Conservation (phyloP, 306 rosid genomes). For the Cucurbita moschata region DNA sequence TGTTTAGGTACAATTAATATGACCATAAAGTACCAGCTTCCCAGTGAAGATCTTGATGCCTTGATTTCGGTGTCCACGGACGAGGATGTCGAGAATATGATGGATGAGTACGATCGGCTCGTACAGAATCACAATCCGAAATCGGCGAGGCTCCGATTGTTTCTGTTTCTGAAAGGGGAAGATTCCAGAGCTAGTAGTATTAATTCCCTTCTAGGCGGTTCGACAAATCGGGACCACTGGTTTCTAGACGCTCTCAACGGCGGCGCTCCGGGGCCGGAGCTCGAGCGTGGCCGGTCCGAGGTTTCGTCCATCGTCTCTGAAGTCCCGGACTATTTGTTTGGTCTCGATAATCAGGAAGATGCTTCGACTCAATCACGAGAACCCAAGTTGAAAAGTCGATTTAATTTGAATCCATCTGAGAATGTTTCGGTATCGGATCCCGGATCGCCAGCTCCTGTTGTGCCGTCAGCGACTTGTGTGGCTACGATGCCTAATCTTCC, state of each 20-base stretch:
- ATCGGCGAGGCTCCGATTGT: slow-evolving; percentile 64
- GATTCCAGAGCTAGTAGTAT: slow-evolving; percentile 48
- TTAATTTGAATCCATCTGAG: slow-evolving; percentile 13
- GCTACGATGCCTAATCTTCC: slow-evolving; percentile 55
- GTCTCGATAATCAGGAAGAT: slow-evolving; percentile 65
- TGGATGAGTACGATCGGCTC: slow-evolving; percentile 81
- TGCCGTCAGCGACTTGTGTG: slow-evolving; percentile 24
- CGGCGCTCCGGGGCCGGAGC: slow-evolving; percentile 22
- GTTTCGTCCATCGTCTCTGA: slow-evolving; percentile 79
- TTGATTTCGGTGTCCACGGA: slow-evolving; percentile 77
- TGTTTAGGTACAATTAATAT: slow-evolving; percentile 39
- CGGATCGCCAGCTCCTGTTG: slow-evolving; percentile 58
- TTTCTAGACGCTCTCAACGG: slow-evolving; percentile 80
- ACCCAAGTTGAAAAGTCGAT: slow-evolving; percentile 25
- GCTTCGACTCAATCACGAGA: slow-evolving; percentile 19
- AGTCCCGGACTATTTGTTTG: slow-evolving; percentile 84
- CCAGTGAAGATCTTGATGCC: slow-evolving; percentile 90
- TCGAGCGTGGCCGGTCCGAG: slow-evolving; percentile 77
- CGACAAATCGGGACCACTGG: slow-evolving; percentile 75
- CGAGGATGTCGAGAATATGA: slow-evolving; percentile 96
- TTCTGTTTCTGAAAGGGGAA: slow-evolving; percentile 44
- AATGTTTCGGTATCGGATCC: slow-evolving; percentile 59
- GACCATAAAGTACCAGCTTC: slow-evolving; percentile 85
- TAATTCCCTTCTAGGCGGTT: slow-evolving; percentile 68
- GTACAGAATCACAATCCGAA: slow-evolving; percentile 56